phyloP scores from a whole-genome alignment of 345 rosid genomes.

The Hypericum perforatum region DNA sequence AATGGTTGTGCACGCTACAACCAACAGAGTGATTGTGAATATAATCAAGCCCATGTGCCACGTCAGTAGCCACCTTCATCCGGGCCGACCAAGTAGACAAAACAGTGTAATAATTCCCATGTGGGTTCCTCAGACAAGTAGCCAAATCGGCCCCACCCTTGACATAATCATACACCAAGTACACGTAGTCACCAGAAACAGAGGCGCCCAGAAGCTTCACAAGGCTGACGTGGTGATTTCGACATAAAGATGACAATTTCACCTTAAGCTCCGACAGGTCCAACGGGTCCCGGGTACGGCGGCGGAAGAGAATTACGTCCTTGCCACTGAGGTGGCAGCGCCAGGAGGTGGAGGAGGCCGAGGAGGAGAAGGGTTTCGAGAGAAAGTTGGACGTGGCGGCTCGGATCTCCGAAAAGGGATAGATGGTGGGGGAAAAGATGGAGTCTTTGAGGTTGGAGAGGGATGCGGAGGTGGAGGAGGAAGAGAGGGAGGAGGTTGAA shows the following conservation, averaged over 20 bases:
- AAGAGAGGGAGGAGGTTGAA: background rate
- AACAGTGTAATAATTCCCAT: constrained; percentile 12
- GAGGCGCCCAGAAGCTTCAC: constrained; percentile 9
- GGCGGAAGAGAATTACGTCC: constrained; percentile 19
- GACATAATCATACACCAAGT: constrained; percentile 18
- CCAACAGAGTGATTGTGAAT: constrained; percentile 17
- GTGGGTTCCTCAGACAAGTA: constrained; percentile 20
- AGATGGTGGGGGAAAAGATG: constrained; percentile 18
- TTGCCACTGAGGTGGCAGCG: constrained; percentile 21
- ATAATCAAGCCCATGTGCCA: constrained; percentile 12
- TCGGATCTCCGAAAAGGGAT: constrained; percentile 18
- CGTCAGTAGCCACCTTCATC: constrained; percentile 14
- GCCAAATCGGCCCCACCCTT: constrained; percentile 14
- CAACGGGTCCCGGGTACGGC: constrained; percentile 12
- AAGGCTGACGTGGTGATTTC: constrained; percentile 6
- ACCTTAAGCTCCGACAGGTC: background rate
- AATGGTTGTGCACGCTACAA: constrained; percentile 16
- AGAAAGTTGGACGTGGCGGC: constrained; percentile 27
- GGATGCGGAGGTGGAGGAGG: constrained; percentile 6
- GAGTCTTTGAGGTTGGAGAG: constrained; percentile 18
- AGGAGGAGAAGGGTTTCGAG: constrained; percentile 24
- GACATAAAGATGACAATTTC: background rate
- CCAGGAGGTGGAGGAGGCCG: constrained; percentile 33
- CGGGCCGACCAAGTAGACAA: constrained; percentile 19
- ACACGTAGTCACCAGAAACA: constrained; percentile 12